These are phyloP conservation scores for Ceriops tagal DNA, from an alignment of 345 rosid species.

Conservation along the genomic window DNA sequence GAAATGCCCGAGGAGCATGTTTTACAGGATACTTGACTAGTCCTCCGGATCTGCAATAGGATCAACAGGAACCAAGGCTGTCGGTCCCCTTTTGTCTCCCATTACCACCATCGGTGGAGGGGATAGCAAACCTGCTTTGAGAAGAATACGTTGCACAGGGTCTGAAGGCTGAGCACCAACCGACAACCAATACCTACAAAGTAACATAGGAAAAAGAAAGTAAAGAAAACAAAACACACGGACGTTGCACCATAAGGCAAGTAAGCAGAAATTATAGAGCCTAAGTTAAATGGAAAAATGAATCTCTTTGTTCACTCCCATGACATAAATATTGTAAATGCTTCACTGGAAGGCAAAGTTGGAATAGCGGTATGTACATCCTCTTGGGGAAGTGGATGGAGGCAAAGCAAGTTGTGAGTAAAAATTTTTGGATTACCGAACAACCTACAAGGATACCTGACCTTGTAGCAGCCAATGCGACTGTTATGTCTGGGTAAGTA, in stretches of 20 bases:
- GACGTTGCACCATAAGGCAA: background rate
- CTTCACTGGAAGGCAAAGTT: too few relatives aligned
- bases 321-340: too few relatives aligned
- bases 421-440: too few relatives aligned
- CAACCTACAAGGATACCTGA: too few relatives aligned
- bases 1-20: background rate
- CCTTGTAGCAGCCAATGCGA: too few relatives aligned
- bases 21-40: background rate
- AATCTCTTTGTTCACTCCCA: too few relatives aligned
- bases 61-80: background rate
- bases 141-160: slow-evolving; percentile 16
- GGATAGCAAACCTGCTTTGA: slow-evolving; percentile 14
- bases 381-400: too few relatives aligned
- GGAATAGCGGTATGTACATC: too few relatives aligned
- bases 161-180: slow-evolving; percentile 28
- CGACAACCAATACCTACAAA: slow-evolving; percentile 22
- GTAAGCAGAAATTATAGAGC: background rate
- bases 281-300: background rate
- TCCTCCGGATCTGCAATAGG: background rate
- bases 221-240: background rate
- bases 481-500: too few relatives aligned
- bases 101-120: slow-evolving; percentile 22
- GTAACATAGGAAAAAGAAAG: background rate
- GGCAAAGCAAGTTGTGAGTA: too few relatives aligned
- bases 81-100: slow-evolving; percentile 6